Evolutionary conservation across 2,329 filamentous ascomycete genomes (phyloP), one percentile per base, ranked within the genome.

Genomic region (Curvularia lunata): DNA sequence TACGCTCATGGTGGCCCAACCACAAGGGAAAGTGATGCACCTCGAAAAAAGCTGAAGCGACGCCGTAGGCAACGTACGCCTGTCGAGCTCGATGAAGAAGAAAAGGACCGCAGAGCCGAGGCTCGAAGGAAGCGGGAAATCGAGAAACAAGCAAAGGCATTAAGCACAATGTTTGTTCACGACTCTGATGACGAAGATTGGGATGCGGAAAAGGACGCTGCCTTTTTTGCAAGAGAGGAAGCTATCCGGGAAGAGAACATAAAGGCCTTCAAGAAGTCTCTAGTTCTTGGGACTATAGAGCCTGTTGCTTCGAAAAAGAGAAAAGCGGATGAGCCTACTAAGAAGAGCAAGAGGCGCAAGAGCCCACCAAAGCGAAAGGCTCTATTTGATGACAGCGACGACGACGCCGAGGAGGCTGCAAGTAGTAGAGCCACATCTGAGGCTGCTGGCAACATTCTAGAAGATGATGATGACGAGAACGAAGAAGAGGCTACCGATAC

Each of bases 121-220:
- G 84, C 82, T 53, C 83, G 88, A 37, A 83, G 86, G 52, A 82
- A 88, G 51, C 89, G 86, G 64, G 88, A 96, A 64, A 80, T 85
- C n/a, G 91, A 93, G 69, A 92, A 92, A 77, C 84, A 87, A 48
- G 82, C 82, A 30, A 90, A 89, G 72, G 90, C 95, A 78, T 98
- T 97, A 81, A 96, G 91, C 68, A 88, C 88, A 23, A 78, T 94
- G 38, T 94, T 88, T 68, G 90, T 99, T 49, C 86, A 89, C 56
- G 88, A 89, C 37, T 92, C 90, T 65, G 95, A 98, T 72, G 95
- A 98, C 52, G 92, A 97, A 66, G 92, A 96, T 63, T 88, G 85
- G 62, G 92, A 97, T 69, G 87, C 85, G 32, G 91, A 92, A 46
- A 85, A 86, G 55, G 86, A 91, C 76, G 81, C 74, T 21, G 86